These are phyloP conservation scores for Aleurites moluccanus DNA, from an alignment of 441 rosid genomes.

Conservation along the genomic window DNA sequence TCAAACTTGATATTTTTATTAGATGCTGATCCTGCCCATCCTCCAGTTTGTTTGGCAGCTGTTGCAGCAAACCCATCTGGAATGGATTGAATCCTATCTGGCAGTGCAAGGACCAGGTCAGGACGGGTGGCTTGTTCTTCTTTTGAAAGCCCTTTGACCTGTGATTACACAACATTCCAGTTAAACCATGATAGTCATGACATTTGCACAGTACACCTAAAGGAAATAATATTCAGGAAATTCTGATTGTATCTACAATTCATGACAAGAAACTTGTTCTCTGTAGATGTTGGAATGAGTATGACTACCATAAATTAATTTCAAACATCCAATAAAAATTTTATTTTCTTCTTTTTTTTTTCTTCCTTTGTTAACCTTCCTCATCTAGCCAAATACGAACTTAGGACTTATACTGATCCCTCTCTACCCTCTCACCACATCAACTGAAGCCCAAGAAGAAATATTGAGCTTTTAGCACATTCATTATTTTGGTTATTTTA, in stretches of 20 bases:
- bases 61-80: constrained; percentile 72
- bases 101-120: constrained; percentile 81
- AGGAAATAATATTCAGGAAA: neutral
- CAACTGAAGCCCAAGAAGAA: constrained; percentile 7
- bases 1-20: constrained; percentile 75
- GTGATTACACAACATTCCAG: constrained; percentile 13
- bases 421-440: neutral
- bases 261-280: neutral
- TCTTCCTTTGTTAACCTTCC: no score
- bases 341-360: no score
- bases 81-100: constrained; percentile 80
- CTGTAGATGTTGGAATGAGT: neutral
- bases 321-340: neutral
- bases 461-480: neutral
- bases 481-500: neutral
- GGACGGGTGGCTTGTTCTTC: constrained; percentile 76
- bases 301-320: neutral
- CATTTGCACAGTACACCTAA: neutral
- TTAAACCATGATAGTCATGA: neutral
- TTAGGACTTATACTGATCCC: neutral
- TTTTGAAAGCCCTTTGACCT: constrained; percentile 82
- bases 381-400: neutral
- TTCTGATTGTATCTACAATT: neutral
- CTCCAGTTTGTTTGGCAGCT: constrained; percentile 62
- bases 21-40: constrained; percentile 64